These are phyloP conservation scores for Sphaerulina musiva DNA, from an alignment of 2,329 filamentous ascomycete species.

Conservation along the genomic window DNA sequence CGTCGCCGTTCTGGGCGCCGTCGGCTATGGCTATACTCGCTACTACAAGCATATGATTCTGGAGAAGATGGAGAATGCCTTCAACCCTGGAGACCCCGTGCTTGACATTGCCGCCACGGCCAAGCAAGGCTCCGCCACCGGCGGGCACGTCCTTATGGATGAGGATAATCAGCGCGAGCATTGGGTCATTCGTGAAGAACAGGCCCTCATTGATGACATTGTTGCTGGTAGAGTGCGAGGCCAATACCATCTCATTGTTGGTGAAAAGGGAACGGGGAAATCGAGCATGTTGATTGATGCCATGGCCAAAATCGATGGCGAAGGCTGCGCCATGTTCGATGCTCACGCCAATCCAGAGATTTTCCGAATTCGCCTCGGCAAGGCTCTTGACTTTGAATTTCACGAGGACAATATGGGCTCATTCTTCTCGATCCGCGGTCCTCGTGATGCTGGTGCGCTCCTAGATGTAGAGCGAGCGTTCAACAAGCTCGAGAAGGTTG, in stretches of 20 bases:
- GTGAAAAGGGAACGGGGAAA: conserved; percentile 95
- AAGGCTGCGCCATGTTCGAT: conserved; percentile 90
- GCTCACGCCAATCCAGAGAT: conserved; percentile 93
- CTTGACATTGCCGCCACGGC: conserved; percentile 49
- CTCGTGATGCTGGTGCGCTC: conserved; percentile 82
- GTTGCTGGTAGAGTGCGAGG: conserved; percentile 65
- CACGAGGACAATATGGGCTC: conserved; percentile 97
- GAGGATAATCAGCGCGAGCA: conserved; percentile 53
- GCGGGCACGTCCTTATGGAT: conserved; percentile 27
- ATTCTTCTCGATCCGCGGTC: conserved; percentile 89
- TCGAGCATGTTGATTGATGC: conserved; percentile 93
- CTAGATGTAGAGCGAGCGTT: conserved; percentile 93
- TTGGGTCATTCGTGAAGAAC: conserved; percentile 82
- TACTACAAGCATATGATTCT: conserved; percentile 79
- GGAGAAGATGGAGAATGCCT: conserved; percentile 88
- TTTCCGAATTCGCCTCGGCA: conserved; percentile 64
- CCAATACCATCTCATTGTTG: conserved; percentile 85
- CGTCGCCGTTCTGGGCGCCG: conserved; percentile 45
- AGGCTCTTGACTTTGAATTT: conserved; percentile 41
- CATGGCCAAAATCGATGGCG: conserved; percentile 86
- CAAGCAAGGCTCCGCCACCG: conserved; percentile 26
- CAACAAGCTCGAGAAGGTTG: conserved; percentile 97
- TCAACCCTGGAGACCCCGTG: conserved; percentile 81
- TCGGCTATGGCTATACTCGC: conserved; percentile 58
- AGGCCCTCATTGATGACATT: conserved; percentile 73